Base-by-base conservation (phyloP, 2,329 filamentous ascomycete genomes). In the Lasiodiplodia sp. region DNA sequence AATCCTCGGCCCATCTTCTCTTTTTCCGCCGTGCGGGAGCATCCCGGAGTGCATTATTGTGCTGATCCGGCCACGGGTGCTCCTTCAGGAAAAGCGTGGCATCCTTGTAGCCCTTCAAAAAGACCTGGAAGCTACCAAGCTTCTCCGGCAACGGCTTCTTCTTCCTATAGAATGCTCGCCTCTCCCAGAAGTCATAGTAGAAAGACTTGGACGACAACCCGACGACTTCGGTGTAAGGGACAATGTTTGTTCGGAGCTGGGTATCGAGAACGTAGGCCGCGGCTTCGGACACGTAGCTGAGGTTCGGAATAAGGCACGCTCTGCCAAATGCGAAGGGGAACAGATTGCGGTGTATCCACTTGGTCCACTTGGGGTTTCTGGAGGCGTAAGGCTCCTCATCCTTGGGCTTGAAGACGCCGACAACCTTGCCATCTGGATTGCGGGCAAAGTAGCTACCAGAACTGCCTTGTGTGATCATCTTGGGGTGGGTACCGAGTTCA, bases 361-460 rank as follows among this genome's bases (percentile, higher is more conserved):
- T 99, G 74, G 96, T 98, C 95, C 95, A 98, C 79, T 99, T 99
- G 6, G 96, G 96, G 77, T 99, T 99, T 73, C 93, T 92, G 38
- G 93, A 96, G 1, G 96, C 96, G 77, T 97, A 99, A 0, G 96
- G 96, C 80, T 99, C 96, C 82, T 99, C 96, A 74, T 99, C 96
- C 82, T 99, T 99, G 52, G 96, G 96, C 80, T 99, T 99, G 83
- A 99, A 99, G 4, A 99, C 96, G 44, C 94, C 96, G 4, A 99
- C 93, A 18, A 97, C 93, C 82, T 97, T 97, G 64, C 96, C 96
- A 68, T 95, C 91, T 1, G 88, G 88, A 75, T 97, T 97, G 69
- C 94, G 88, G 31, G 96, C 96, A 85, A 99, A 99, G 82, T 99
- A 99, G 80, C 94, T 97, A 60, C 96, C 96, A 3, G 96, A 98